Base-by-base conservation (phyloP, 2,329 filamentous ascomycete genomes). In the Blastomyces silverae region DNA sequence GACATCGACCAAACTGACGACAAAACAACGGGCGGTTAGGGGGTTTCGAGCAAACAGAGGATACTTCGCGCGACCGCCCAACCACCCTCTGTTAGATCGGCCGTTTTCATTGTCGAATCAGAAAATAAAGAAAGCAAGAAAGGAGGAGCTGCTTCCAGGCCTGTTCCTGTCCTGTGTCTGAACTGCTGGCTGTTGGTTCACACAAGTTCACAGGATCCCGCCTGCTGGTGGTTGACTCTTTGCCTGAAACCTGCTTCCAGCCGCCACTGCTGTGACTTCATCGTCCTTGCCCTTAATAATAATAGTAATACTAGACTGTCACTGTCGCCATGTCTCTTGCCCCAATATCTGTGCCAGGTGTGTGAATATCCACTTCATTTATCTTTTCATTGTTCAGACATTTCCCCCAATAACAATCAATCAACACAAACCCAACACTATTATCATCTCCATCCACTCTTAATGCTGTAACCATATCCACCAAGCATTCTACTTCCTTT, bases 341-440 rank as follows among this genome's bases (percentile, higher is more conserved):
- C 61, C 68, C 70, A 20, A 64, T 70, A 56, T 69, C 68, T n/a
- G 68, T 66, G 68, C 70, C 70, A 70, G 70, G 70, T 72, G 69
- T 58, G 66, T 68, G 58, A 66, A 63, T 56, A 44, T 34, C 50
- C 34, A 34, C 58, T 67, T 57, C 61, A 50, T 63, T 67, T 64
- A 50, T 64, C 28, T 17, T 53, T 53, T 53, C 50, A 53, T 59
- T 48, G 25, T 57, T 52, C 60, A 53, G 59, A 57, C 53, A 39
- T 39, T 39, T 31, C 56, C 56, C 3, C 56, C 60, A 62, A 50
- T 63, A 22, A 44, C 13, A 20, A 44, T 28, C 25, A 55, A 20
- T 11, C 34, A 37, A 37, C 34, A 11, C 53, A 56, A 8, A 39
- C 25, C 53, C 53, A 53, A 37, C 17, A 37, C 13, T 58, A 44